These are phyloP conservation scores for Epichloe baconii DNA, from an alignment of 2,329 filamentous ascomycete species.

Conservation along the genomic window DNA sequence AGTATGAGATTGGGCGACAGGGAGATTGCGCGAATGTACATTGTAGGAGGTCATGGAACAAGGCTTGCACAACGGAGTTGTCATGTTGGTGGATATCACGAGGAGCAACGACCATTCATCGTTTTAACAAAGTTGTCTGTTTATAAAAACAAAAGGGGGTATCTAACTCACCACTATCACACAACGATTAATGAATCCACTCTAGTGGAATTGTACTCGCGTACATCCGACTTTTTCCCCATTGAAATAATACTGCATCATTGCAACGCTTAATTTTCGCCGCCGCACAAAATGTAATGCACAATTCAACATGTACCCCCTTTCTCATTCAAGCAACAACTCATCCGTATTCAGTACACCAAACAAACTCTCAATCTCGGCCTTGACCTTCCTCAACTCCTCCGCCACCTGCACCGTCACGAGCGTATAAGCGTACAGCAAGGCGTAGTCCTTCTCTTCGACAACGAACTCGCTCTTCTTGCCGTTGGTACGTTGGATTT, in stretches of 20 bases:
- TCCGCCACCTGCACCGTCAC: slow-evolving; percentile 55
- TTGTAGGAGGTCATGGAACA: slow-evolving; percentile 25
- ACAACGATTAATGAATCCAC: too few species aligned
- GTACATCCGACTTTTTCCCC: neutral
- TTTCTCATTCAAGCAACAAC: slow-evolving; percentile 37
- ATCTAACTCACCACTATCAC: neutral
- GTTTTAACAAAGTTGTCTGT: neutral
- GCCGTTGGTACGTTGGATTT: slow-evolving; percentile 10
- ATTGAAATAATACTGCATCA: neutral
- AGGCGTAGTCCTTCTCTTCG: slow-evolving; percentile 72
- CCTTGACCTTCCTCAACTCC: slow-evolving; percentile 46
- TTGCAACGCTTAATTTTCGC: neutral
- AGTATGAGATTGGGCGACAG: slow-evolving; percentile 60
- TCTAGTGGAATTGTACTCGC: neutral
- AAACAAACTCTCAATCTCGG: slow-evolving; percentile 49
- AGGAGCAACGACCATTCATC: neutral
- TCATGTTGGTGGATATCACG: neutral
- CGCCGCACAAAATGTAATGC: neutral
- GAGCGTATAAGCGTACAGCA: slow-evolving; percentile 80
- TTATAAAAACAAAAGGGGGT: neutral
- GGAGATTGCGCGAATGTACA: slow-evolving; percentile 45
- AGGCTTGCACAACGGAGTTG: neutral
- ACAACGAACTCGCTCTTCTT: slow-evolving; percentile 22
- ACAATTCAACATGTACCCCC: neutral
- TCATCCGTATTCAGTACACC: slow-evolving; percentile 49